These are phyloP conservation scores for Blastobotrys aristatus DNA, from an alignment of 1,139 yeast genomes.

Conservation along the genomic window DNA sequence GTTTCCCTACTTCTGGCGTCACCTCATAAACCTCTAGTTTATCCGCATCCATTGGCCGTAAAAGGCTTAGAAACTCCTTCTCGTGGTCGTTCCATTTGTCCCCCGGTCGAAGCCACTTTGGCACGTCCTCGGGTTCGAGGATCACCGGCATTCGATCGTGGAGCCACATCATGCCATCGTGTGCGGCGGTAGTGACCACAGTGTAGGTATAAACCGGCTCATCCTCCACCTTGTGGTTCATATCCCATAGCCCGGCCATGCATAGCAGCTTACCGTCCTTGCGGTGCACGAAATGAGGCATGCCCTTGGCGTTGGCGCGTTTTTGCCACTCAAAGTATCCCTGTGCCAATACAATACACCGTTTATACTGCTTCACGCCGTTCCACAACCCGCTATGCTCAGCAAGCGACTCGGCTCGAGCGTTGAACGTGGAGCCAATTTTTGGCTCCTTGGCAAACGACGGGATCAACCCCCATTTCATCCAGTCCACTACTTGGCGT, in stretches of 20 bases:
- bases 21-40: conserved; percentile 53
- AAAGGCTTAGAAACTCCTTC: conserved; percentile 13
- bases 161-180: conserved; percentile 56
- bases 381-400: conserved; percentile 28
- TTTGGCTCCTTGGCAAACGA: conserved; percentile 40
- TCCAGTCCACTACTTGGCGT: conserved; percentile 28
- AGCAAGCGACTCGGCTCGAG: conserved; percentile 31
- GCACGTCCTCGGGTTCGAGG: conserved; percentile 45
- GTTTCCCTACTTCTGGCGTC: conserved; percentile 59
- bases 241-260: conserved; percentile 66
- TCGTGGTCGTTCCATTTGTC: conserved; percentile 37
- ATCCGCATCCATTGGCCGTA: conserved; percentile 18
- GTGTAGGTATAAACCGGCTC: conserved; percentile 52
- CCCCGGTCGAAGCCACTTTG: conserved; percentile 55
- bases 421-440: conserved; percentile 36
- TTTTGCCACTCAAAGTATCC: conserved; percentile 84
- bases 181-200: conserved; percentile 68
- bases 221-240: conserved; percentile 27
- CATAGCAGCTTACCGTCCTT: conserved; percentile 50
- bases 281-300: conserved; percentile 63
- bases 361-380: conserved; percentile 32
- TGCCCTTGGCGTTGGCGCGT: conserved; percentile 36
- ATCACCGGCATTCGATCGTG: conserved; percentile 77
- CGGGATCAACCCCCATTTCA: conserved; percentile 64
- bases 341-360: conserved; percentile 69